Base-by-base conservation (phyloP, 768 basidiomycete species). In the Coprinellus aureogranulatus region DNA sequence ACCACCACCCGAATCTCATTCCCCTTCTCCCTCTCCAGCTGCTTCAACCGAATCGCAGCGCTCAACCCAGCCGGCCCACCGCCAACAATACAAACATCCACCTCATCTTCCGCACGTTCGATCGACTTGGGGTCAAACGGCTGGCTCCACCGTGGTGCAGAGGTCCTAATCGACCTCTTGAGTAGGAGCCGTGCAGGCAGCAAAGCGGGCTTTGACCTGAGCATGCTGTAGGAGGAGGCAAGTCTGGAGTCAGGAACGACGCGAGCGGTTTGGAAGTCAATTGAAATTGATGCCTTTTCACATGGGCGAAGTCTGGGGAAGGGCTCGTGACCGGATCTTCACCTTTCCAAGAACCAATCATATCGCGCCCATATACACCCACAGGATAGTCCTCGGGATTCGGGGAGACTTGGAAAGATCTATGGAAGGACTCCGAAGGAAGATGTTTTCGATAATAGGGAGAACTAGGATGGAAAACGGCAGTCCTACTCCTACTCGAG, bases 41-140 rank as follows among this genome's bases (percentile, higher is more conserved):
- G 95, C 74, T 96, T 98, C 53, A 99, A 75, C 4, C 94, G 83
- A 59, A 98, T 98, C 4, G 94, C 96, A n/a, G 96, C 94, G 61
- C 88, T 89, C 59, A 99, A 81, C 5, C 97, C 96, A 0, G 97
- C 96, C 0, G 97, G 97, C 2, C 95, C 97, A 2, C 83, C 95
- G 10, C 96, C 96, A 55, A 97, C 94, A 67, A 99, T 98, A 70
- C 94, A 96, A 34, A 98, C 94, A 65, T 99, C 96, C 34, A 95
- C 94, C 44, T 93, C 85, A 66, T 98, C 97, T 42, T 87, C 82
- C n/a, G 85, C 85, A 12, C 94, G 83, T 61, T 97, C 91, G 18
- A 94, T 78, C n/a, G 69, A 72, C 16, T 72, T 71, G 0, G 87
- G 82, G 65, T 90, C 81, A 68, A 77, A 80, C 8, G 62, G 54